A percentile compares a stretch with the other conserved stretches of the same genome.
These are phyloP conservation scores for Acanthochlamys bracteata DNA, from an alignment of 106 monocot species.

Conservation along the genomic window DNA sequence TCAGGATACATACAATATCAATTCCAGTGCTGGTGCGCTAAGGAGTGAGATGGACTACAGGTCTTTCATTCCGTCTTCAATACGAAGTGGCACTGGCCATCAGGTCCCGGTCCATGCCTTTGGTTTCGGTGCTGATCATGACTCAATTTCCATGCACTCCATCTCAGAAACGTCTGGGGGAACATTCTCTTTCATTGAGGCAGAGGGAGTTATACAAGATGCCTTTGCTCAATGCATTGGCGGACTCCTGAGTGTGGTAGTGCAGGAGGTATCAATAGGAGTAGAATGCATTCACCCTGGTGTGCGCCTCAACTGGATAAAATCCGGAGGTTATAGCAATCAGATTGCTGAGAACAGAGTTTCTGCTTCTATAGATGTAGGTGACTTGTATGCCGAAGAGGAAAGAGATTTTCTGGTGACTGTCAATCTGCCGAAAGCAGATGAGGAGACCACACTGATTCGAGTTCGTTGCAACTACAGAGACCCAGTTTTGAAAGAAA, in stretches of 20 bases:
- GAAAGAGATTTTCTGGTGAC: slow-evolving; percentile 76
- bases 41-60: slow-evolving; percentile 23
- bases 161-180: slow-evolving; percentile 82
- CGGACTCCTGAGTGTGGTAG: slow-evolving; percentile 85
- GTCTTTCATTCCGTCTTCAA: slow-evolving; percentile 43
- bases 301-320: slow-evolving; percentile 29
- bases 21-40: slow-evolving; percentile 4
- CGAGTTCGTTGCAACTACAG: slow-evolving; percentile 41
- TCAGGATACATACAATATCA: slow-evolving; percentile 67
- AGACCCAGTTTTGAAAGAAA: slow-evolving; percentile 41
- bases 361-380: slow-evolving; percentile 47
- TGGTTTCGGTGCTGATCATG: slow-evolving; percentile 87
- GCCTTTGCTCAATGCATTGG: slow-evolving; percentile 98
- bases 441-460: slow-evolving; percentile 29
- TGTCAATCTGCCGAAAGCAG: slow-evolving; percentile 34
- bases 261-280: slow-evolving; percentile 42
- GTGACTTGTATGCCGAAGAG: slow-evolving; percentile 87
- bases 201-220: slow-evolving; percentile 70
- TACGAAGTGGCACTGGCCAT: slow-evolving; percentile 12
- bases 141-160: slow-evolving; percentile 59
- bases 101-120: slow-evolving; percentile 74
- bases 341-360: slow-evolving; percentile 25
- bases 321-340: slow-evolving; percentile 68
- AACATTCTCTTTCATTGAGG: slow-evolving; percentile 90
- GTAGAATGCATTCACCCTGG: slow-evolving; percentile 45